Base-by-base conservation (phyloP, 441 rosid genomes). In the Gossypium davidsonii region DNA sequence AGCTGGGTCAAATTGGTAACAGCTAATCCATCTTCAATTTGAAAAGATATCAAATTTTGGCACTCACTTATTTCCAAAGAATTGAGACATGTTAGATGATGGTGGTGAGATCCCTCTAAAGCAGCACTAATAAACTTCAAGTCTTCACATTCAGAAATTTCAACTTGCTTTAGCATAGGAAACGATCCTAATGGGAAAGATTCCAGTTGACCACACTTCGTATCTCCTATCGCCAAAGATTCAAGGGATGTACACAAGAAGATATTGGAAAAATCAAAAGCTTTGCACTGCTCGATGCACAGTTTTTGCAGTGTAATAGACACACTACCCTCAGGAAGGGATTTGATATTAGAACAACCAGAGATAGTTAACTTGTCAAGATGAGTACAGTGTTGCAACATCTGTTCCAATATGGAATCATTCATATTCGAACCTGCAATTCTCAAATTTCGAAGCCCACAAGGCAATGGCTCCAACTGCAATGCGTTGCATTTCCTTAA, bases 281-380 rank as follows among this genome's bases (percentile, higher is more conserved):
- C 37, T 1, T 10, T 0, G 5, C 9, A 3, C 0, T 0, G 0
- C 0, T 0, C 0, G 31, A 20, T 20, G 0, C 0, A 0, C 28
- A 56, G 10, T 0, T 56, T 0, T 26, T 1, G 20, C 11, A 56
- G 28, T 12, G n/a, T 9, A 0, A 2, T 4, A 4, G 10, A 17
- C 2, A 59, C 3, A 1, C 0, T 5, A 26, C 0, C 37, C 0
- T 59, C 0, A 59, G 34, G 18, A 59, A 59, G 42, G 9, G 17
- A 59, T 26, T 1, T 5, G 1, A 26, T 6, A 6, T 12, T 2
- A 26, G 3, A 5, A 59, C 18, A 59, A 59, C 2, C 0, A 1
- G 1, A 3, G 6, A 48, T 11, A 12, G 1, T 2, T 11, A 48
- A 48, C 15, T 14, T 12, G 4, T 14, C 52, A 1, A 48, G 52